Evolutionary conservation across 345 rosid genomes (phyloP), one percentile per base, ranked within the genome.

Genomic region (Gossypium sturtianum): DNA sequence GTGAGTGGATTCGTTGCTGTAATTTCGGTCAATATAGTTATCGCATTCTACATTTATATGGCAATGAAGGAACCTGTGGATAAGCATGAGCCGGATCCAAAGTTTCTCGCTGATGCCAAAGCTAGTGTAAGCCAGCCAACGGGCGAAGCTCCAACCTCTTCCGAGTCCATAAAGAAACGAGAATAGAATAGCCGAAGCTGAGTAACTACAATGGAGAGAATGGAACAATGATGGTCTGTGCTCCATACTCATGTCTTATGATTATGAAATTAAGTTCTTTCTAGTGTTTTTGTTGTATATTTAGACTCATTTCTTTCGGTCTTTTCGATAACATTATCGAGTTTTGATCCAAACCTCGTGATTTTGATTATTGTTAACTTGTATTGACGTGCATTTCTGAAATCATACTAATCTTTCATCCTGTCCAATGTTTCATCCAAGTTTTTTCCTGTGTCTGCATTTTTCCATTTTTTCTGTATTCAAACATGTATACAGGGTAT

Each of bases 1-100:
- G 75, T 89, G 73, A 94, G 97, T 74, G 98, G 98, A 51, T 87
- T 92, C 63, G 82, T 89, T 69, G 98, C 97, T 44, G 98, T 94
- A 34, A 76, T 92, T 76, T 92, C 98, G 2, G 98, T 94, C 80
- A 91, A 94, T 77, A 67, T 90, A 60, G 93, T 91, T 20, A 89
- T 94, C 34, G 97, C 88, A 27, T 87, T 87, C 81, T 95, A 93
- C 82, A 95, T 95, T 61, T 91, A 79, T 66, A 66, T 91, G 93
- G 97, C 97, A 47, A 82, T 93, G 86, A 95, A 87, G 85, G 98
- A 93, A 81, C 97, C 98, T 74, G 74, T 80, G 2, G 85, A 87
- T 68, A 90, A 91, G 79, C 93, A 91, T 16, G 91, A 93, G 77
- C 98, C 98, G 10, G 96, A 93, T 85, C 85, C 94, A 20, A 70